These are phyloP conservation scores for Ulmus americana DNA, from an alignment of 331 rosid genomes.

Conservation along the genomic window DNA sequence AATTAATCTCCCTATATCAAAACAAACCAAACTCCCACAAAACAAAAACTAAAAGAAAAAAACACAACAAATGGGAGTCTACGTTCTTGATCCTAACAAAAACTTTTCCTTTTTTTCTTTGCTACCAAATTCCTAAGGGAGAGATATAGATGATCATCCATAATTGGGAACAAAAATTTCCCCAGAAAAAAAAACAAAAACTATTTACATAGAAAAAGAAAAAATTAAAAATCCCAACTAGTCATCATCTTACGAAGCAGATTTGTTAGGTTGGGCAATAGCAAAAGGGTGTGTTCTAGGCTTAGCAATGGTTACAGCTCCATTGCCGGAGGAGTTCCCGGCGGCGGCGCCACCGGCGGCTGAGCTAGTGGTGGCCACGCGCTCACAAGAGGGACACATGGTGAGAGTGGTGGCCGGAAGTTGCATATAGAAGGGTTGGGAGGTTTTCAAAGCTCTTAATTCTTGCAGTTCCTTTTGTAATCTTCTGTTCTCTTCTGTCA, in stretches of 20 bases:
- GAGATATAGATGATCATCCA: background rate
- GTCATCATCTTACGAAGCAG: background rate
- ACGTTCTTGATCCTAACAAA: too few species aligned
- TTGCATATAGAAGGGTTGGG: constrained; percentile 83
- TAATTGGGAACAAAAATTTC: background rate
- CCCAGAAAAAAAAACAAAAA: background rate
- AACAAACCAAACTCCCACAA: too few species aligned
- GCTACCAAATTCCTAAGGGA: too few species aligned
- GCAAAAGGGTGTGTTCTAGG: background rate
- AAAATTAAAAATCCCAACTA: background rate
- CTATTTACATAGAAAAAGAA: background rate
- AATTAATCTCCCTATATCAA: too few species aligned
- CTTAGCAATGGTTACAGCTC: background rate
- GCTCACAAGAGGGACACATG: constrained; percentile 94
- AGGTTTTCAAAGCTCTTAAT: constrained; percentile 72
- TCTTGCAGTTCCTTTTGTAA: constrained; percentile 91
- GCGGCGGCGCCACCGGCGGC: background rate
- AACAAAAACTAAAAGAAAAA: too few species aligned
- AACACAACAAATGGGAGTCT: too few species aligned
- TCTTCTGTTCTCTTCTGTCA: constrained; percentile 88
- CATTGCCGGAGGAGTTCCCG: background rate
- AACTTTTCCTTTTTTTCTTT: too few species aligned
- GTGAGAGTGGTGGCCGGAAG: constrained; percentile 98
- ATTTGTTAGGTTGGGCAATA: background rate
- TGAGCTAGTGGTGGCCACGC: constrained; percentile 52